Percentiles rank a stretch among this genome's conserved stretches.
These are phyloP conservation scores for Plectosphaerella sp. DNA, from an alignment of 2,329 filamentous ascomycete genomes.

Conservation along the genomic window DNA sequence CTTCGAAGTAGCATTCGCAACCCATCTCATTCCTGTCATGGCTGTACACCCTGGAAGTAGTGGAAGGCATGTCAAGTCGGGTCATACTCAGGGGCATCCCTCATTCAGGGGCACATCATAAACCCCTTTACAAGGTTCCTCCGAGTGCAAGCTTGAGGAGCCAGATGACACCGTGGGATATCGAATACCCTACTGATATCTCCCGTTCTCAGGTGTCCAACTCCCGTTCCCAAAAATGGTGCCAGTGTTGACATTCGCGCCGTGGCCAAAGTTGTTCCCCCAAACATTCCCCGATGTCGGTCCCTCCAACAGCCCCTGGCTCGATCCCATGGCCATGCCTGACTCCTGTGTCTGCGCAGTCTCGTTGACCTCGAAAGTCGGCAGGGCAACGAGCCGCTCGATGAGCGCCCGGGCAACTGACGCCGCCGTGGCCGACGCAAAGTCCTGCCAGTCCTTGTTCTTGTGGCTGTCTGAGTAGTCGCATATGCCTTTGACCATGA, in stretches of 20 bases:
- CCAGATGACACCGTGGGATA: too few species aligned
- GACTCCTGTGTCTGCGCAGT: background rate
- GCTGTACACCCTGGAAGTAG: too few species aligned
- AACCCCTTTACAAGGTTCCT: too few species aligned
- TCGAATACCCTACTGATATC: background rate
- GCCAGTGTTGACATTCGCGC: background rate
- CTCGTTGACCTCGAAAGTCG: background rate
- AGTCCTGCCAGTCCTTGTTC: slow-evolving; percentile 31
- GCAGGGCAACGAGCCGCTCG: background rate
- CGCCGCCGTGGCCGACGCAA: slow-evolving; percentile 32
- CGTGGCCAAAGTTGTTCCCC: background rate
- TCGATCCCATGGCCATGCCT: background rate
- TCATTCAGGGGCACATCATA: too few species aligned
- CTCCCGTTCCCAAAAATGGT: background rate
- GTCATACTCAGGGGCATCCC: too few species aligned
- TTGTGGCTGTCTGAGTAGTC: slow-evolving; percentile 37
- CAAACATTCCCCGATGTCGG: background rate
- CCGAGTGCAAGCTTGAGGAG: too few species aligned
- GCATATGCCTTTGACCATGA: slow-evolving; percentile 31
- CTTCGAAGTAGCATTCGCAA: too few species aligned
- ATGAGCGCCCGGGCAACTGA: slow-evolving; percentile 14
- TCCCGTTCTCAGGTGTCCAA: background rate
- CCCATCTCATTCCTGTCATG: too few species aligned
- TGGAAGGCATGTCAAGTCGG: too few species aligned
- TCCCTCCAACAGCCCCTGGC: too few species aligned